These are phyloP conservation scores for Aspergillus novoparasiticus DNA, from an alignment of 2,329 filamentous ascomycete genomes.

Conservation along the genomic window DNA sequence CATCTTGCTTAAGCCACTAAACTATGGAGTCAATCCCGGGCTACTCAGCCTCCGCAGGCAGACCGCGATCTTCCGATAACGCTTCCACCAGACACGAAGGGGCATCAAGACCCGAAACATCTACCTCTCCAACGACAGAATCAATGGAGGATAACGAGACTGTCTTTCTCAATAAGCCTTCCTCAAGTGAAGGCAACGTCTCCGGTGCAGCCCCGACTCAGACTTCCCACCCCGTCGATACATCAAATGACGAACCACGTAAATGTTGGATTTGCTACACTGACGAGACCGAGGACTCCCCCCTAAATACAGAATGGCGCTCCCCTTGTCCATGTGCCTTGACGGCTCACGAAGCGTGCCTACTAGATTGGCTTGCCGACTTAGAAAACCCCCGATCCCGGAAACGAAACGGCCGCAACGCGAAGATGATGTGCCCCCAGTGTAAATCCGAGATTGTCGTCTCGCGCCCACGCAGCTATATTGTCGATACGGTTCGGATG, in stretches of 20 bases:
- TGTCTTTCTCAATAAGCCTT: constrained; percentile 32
- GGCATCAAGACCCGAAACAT: constrained; percentile 6
- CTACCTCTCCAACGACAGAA: constrained; percentile 15
- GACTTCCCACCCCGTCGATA: constrained; percentile 16
- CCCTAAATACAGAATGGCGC: constrained; percentile 70
- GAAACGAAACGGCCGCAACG: constrained; percentile 51
- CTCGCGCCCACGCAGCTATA: constrained; percentile 70
- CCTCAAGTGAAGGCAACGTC: constrained; percentile 20
- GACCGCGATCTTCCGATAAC: constrained; percentile 31
- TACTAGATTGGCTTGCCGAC: constrained; percentile 92
- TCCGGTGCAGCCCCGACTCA: constrained; percentile 20
- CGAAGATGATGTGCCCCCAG: constrained; percentile 79
- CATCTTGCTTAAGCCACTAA: constrained; percentile 3
- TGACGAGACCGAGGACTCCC: constrained; percentile 64
- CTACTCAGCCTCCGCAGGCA: constrained; percentile 29
- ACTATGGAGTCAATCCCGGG: constrained; percentile 40
- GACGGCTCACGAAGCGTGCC: constrained; percentile 84
- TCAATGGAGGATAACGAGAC: constrained; percentile 32
- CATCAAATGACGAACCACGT: constrained; percentile 40
- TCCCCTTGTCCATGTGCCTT: constrained; percentile 89
- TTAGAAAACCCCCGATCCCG: constrained; percentile 66
- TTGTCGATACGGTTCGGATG: constrained; percentile 68
- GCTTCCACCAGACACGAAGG: constrained; percentile 21
- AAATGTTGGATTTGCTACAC: constrained; percentile 73
- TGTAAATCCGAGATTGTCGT: constrained; percentile 83